phyloP scores from a whole-genome alignment of 495 filamentous ascomycete species.

The Symbiotaphrina buchneri region DNA sequence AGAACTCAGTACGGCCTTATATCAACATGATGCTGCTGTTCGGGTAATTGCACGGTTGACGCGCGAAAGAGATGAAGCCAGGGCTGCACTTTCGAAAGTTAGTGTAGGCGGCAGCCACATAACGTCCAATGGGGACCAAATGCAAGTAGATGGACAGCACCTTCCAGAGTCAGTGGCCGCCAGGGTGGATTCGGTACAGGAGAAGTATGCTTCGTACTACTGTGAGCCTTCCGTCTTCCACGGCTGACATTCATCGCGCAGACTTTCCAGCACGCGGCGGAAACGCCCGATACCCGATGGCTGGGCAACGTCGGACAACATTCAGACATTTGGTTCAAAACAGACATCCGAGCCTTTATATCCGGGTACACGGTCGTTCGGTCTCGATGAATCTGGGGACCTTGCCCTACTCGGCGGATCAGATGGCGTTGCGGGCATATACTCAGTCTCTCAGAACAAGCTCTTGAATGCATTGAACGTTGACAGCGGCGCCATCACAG shows the following conservation, averaged over 20 bases:
- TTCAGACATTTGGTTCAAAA: constrained; percentile 40
- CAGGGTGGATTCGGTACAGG: constrained; percentile 56
- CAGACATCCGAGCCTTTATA: constrained; percentile 37
- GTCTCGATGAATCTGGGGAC: constrained; percentile 39
- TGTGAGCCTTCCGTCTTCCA: background rate
- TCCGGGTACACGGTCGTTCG: constrained; percentile 39
- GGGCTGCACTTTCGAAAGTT: constrained; percentile 76
- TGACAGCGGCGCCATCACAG: constrained; percentile 46
- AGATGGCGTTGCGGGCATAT: constrained; percentile 58
- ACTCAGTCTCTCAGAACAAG: constrained; percentile 48
- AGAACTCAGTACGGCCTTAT: constrained; percentile 79
- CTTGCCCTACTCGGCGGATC: constrained; percentile 60
- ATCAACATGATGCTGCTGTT: constrained; percentile 88
- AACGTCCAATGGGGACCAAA: constrained; percentile 46
- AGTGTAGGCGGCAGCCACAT: constrained; percentile 36
- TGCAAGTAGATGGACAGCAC: constrained; percentile 65
- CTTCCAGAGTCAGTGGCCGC: constrained; percentile 50
- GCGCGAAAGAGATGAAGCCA: constrained; percentile 75
- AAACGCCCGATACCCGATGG: constrained; percentile 69
- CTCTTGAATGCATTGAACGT: constrained; percentile 42
- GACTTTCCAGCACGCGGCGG: constrained; percentile 61
- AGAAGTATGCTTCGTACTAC: constrained; percentile 29
- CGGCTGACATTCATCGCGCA: constrained; percentile 13
- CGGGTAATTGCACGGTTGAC: constrained; percentile 80
- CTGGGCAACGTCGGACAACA: constrained; percentile 58